A percentile compares a stretch with the other conserved stretches of the same genome.
phyloP scores from a whole-genome alignment of 805 yeast species.

The Teunomyces atbi region DNA sequence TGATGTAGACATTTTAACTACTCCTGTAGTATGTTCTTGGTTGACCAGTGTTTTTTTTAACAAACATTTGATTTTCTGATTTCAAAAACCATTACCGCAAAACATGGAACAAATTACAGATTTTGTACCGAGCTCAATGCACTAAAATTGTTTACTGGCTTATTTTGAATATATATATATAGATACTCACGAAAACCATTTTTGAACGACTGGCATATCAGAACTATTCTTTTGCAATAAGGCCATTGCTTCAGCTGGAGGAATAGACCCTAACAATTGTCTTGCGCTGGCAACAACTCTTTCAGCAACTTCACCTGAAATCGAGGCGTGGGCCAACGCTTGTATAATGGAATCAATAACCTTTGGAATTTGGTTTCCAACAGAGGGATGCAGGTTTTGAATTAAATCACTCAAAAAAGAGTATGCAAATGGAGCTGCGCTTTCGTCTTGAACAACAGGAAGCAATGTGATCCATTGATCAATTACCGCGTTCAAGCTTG shows the following conservation, averaged over 20 bases:
- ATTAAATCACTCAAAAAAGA: constrained; percentile 58
- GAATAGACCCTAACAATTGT: constrained; percentile 58
- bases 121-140: neutral
- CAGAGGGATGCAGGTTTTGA: constrained; percentile 37
- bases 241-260: constrained; percentile 66
- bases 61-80: neutral
- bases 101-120: neutral
- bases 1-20: constrained; percentile 9
- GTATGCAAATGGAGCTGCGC: constrained; percentile 85
- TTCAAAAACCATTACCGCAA: constrained; percentile 2
- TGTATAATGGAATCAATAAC: constrained; percentile 69
- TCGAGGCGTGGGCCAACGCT: constrained; percentile 66
- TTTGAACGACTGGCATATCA: constrained; percentile 58
- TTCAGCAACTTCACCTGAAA: constrained; percentile 71
- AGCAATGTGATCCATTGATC: constrained; percentile 77
- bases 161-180: neutral
- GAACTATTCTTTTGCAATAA: constrained; percentile 62
- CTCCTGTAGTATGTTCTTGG: neutral
- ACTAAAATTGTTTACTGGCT: neutral
- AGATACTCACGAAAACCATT: constrained; percentile 43
- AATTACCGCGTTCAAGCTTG: constrained; percentile 61
- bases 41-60: neutral
- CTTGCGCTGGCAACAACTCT: constrained; percentile 62
- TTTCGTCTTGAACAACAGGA: constrained; percentile 81
- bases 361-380: constrained; percentile 52